Evolutionary conservation across 1,284 basidiomycete species (phyloP), one percentile per base, ranked within the genome.

Genomic region (Pholiota adiposa): DNA sequence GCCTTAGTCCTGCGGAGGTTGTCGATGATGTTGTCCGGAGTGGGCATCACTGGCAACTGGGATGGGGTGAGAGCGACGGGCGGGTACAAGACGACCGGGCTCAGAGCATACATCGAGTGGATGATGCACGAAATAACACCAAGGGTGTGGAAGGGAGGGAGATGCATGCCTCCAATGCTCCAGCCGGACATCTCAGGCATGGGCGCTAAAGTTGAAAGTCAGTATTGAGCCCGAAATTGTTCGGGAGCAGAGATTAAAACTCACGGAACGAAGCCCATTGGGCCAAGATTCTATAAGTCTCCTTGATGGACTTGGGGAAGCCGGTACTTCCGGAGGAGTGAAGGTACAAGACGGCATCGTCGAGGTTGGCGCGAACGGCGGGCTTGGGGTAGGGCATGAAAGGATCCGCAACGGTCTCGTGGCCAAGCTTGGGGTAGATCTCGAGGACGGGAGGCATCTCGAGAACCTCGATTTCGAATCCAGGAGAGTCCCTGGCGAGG

Each of bases 121-220:
- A 73, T 54, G 7, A 75, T 44, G 29, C 75, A 71, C 0, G 62
- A 54, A 29, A 66, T 60, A 21, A 75, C 52, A 8, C 72, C 74
- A 12, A 76, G 48, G 2, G 73, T 66, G 54, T 76, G 73, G 64
- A 77, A 76, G 3, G 73, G 56, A 2, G 75, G 74, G 14, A 74
- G 61, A 29, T 63, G 54, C 67, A 73, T 72, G 33, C 63, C 66
- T 5, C 66, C 70, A 19, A 69, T 62, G 6, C 63, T 64, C 3
- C 65, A 54, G 27, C 59, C 63, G 5, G 62, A 60, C 12, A 59
- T 58, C 58, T 66, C 62, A 19, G 61, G 25, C 41, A 68, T 31
- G 61, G 64, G 50, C 55, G 72, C 56, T 63, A 27, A 38, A n/a
- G 19, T 21, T n/a, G 0, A 12, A 7, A 16, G 29, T 59, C 1